These are phyloP conservation scores for Aspergillus pseudoviridinutans DNA, from an alignment of 2,329 filamentous ascomycete genomes.

Conservation along the genomic window DNA sequence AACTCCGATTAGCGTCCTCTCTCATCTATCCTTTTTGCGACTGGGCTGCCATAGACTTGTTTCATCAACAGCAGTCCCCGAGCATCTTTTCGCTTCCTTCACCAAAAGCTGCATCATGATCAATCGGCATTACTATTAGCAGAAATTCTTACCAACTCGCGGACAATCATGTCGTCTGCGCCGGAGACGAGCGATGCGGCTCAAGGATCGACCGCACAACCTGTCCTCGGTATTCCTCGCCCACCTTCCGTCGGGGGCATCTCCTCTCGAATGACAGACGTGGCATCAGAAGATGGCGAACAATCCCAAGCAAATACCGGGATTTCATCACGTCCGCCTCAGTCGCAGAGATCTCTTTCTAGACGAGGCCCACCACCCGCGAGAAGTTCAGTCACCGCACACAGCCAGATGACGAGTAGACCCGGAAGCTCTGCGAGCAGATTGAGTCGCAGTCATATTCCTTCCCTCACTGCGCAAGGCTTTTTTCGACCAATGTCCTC, in stretches of 20 bases:
- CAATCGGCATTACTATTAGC: conserved; percentile 8
- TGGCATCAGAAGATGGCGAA: conserved; percentile 51
- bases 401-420: conserved; percentile 47
- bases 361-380: conserved; percentile 50
- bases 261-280: conserved; percentile 68
- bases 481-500: conserved; percentile 98
- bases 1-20: neutral
- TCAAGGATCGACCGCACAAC: conserved; percentile 35
- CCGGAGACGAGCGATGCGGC: conserved; percentile 40
- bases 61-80: neutral
- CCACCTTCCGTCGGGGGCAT: conserved; percentile 47
- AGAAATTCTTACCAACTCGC: neutral
- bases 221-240: conserved; percentile 51
- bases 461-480: conserved; percentile 79
- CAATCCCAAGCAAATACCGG: conserved; percentile 35
- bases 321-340: conserved; percentile 50
- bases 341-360: conserved; percentile 55
- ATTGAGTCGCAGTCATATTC: conserved; percentile 80
- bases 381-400: conserved; percentile 38
- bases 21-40: neutral
- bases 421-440: conserved; percentile 59
- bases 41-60: neutral
- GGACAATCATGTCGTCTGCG: conserved; percentile 20
- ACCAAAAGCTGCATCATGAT: conserved; percentile 18
- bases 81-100: conserved; percentile 4